phyloP scores from a whole-genome alignment of 306 rosid species.

The Elaeagnus macrophylla region DNA sequence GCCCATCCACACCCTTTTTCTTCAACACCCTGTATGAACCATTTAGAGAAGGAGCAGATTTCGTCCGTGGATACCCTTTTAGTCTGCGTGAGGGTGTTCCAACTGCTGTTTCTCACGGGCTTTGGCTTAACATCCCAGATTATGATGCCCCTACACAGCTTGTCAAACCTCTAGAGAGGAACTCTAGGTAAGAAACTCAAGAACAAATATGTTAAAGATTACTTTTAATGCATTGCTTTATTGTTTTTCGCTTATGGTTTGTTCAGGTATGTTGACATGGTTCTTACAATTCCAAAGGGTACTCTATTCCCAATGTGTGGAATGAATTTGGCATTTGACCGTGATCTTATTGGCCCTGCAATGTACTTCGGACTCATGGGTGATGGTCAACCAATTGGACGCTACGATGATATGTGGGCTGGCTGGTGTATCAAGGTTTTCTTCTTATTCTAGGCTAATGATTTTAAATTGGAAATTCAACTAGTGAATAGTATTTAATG shows the following conservation, averaged over 20 bases:
- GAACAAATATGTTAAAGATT: neutral
- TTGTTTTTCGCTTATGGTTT: neutral
- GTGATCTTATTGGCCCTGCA: slow-evolving; percentile 86
- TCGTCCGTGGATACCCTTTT: slow-evolving; percentile 88
- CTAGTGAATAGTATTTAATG: neutral
- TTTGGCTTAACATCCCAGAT: slow-evolving; percentile 91
- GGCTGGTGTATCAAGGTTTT: slow-evolving; percentile 77
- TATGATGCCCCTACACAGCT: slow-evolving; percentile 94
- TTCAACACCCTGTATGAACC: slow-evolving; percentile 65
- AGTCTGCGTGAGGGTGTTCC: slow-evolving; percentile 81
- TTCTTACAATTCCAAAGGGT: slow-evolving; percentile 52
- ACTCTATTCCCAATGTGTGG: slow-evolving; percentile 80
- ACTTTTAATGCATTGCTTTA: neutral
- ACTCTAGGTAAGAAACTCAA: slow-evolving; percentile 43
- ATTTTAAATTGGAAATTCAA: neutral
- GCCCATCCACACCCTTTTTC: slow-evolving; percentile 50
- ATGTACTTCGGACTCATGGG: slow-evolving; percentile 98
- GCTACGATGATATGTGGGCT: slow-evolving; percentile 93
- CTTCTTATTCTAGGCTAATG: neutral
- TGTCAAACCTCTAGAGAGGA: slow-evolving; percentile 78
- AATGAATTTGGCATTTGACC: slow-evolving; percentile 83
- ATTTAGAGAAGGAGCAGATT: slow-evolving; percentile 66
- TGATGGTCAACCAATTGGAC: slow-evolving; percentile 86
- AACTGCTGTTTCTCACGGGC: slow-evolving; percentile 78
- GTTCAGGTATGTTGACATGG: slow-evolving; percentile 49